These are phyloP conservation scores for Penstemon davidsonii DNA, from an alignment of 257 asterid genomes.

Conservation along the genomic window DNA sequence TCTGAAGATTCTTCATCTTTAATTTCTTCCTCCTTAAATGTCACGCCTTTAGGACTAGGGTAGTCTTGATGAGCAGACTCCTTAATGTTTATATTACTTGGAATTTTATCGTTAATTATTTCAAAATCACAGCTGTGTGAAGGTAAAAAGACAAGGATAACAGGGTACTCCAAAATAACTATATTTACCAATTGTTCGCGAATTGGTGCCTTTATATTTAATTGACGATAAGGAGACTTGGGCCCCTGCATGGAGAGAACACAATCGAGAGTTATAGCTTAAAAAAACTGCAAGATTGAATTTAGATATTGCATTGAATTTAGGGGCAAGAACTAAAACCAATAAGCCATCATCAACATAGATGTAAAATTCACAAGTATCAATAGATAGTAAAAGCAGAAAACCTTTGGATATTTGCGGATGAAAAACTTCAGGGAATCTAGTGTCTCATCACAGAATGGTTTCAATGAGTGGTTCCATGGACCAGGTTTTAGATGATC, in stretches of 20 bases:
- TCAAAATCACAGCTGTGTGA: constrained; percentile 65
- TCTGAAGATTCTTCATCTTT: constrained; percentile 44
- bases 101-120: constrained; percentile 40
- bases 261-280: background rate
- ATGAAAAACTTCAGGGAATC: constrained; percentile 76
- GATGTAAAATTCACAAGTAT: background rate
- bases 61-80: constrained; percentile 31
- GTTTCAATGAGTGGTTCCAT: constrained; percentile 73
- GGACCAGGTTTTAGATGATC: constrained; percentile 79
- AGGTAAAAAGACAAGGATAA: constrained; percentile 74
- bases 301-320: background rate
- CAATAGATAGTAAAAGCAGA: constrained; percentile 19
- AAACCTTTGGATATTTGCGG: constrained; percentile 73
- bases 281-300: background rate
- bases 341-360: constrained; percentile 12
- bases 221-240: constrained; percentile 53
- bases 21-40: constrained; percentile 74
- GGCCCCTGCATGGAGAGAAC: constrained; percentile 49
- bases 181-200: constrained; percentile 64
- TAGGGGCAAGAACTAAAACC: background rate
- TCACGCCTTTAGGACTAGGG: constrained; percentile 52
- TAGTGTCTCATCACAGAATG: constrained; percentile 53
- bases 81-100: constrained; percentile 32
- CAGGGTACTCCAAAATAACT: constrained; percentile 75
- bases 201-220: constrained; percentile 53